These are phyloP conservation scores for Apiospora kogelbergensis DNA, from an alignment of 2,329 filamentous ascomycete genomes.

Conservation along the genomic window DNA sequence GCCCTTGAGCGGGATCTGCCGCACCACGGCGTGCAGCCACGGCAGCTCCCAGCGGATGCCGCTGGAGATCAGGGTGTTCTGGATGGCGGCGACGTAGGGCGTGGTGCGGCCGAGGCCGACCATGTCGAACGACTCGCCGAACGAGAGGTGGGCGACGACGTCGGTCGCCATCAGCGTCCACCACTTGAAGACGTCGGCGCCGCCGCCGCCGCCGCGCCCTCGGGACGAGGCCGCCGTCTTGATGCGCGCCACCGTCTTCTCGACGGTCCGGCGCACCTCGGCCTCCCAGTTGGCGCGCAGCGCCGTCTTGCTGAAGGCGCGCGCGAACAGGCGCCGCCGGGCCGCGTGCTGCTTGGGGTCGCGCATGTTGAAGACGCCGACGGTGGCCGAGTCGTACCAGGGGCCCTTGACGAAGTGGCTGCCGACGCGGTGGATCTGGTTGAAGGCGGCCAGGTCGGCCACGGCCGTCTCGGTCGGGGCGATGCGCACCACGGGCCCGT, in stretches of 20 bases:
- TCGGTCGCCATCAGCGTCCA: constrained; percentile 54
- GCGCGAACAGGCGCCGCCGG: not conserved
- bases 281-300: not conserved
- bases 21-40: constrained; percentile 16
- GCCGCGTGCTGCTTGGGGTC: not conserved
- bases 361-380: not conserved
- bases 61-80: constrained; percentile 21
- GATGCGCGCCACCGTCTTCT: constrained; percentile 35
- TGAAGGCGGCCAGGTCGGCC: constrained; percentile 19
- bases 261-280: not conserved
- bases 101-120: constrained; percentile 41
- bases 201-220: no score
- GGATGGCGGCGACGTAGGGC: constrained; percentile 40
- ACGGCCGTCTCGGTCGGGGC: constrained; percentile 26
- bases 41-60: constrained; percentile 30
- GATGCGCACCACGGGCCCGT: constrained; percentile 7
- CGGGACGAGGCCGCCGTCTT: constrained; percentile 39
- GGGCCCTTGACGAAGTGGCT: not conserved
- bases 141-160: constrained; percentile 51
- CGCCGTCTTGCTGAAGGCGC: not conserved
- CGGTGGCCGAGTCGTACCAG: not conserved
- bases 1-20: not conserved
- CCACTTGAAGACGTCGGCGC: constrained; percentile 51
- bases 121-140: constrained; percentile 55
- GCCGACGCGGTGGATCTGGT: constrained; percentile 23